Evolutionary conservation across 163 green algal species (phyloP).

Genomic region (Scenedesmus sp.): DNA sequence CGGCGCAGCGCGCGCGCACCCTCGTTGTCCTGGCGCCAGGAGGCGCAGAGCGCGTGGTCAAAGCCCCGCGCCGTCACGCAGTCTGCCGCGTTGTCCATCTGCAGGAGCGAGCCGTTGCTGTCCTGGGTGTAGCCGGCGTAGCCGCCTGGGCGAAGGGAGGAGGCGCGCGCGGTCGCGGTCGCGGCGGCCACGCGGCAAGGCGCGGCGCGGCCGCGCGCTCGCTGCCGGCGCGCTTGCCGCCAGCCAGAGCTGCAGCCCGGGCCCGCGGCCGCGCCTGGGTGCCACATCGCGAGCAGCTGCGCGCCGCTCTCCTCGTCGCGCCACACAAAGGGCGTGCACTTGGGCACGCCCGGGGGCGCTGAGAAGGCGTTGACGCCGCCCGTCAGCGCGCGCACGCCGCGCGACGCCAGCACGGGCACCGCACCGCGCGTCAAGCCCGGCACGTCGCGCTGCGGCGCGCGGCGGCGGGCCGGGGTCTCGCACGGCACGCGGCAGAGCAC

Average conservation of each 20-base stretch:
- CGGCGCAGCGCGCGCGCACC: too few species aligned
- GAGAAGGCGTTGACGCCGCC: constrained; percentile 27
- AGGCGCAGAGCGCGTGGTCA: constrained; percentile 12
- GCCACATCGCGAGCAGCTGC: constrained; percentile 65
- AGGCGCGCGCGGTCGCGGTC: too few species aligned
- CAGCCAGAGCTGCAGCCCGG: too few species aligned
- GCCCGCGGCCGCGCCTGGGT: constrained; percentile 50
- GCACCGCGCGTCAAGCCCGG: constrained; percentile 68
- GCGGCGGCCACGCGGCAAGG: too few species aligned
- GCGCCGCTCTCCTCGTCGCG: constrained; percentile 51
- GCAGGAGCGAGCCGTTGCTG: too few species aligned
- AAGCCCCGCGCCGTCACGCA: constrained; percentile 12
- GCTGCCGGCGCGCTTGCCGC: too few species aligned
- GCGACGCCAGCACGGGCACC: constrained; percentile 54
- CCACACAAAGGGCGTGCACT: constrained; percentile 68
- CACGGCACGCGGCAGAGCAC: neutral
- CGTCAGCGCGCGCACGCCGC: constrained; percentile 48
- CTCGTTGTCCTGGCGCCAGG: constrained; percentile 30
- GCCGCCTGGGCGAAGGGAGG: constrained; percentile 5
- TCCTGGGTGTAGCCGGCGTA: constrained; percentile 12
- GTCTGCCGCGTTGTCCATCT: constrained; percentile 24
- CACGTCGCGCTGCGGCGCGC: constrained; percentile 74
- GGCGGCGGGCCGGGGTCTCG: neutral
- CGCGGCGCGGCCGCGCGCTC: too few species aligned
- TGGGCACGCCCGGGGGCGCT: constrained; percentile 52